Conservation (phyloP, 2,329 filamentous ascomycete genomes). For the Capronia coronata region DNA sequence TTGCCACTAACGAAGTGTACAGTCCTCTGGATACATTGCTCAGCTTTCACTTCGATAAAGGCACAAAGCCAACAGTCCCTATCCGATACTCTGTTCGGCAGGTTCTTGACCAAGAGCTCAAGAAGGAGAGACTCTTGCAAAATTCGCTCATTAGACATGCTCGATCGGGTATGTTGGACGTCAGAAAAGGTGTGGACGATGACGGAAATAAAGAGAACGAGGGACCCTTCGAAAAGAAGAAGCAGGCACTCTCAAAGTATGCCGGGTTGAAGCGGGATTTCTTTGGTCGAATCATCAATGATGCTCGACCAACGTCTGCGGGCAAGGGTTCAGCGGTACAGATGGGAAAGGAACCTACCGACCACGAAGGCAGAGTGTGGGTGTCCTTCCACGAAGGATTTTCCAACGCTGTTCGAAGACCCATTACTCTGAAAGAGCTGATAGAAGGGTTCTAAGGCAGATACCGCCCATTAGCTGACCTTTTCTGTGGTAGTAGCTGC, state of each 20-base stretch:
- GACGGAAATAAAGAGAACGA: conserved; percentile 34
- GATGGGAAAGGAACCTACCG: conserved; percentile 29
- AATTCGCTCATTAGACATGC: conserved; percentile 61
- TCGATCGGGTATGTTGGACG: conserved; percentile 33
- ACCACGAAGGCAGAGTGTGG: conserved; percentile 63
- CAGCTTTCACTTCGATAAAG: conserved; percentile 60
- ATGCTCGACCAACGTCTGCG: conserved; percentile 29
- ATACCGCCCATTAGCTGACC: too few species aligned
- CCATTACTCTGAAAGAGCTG: conserved; percentile 73
- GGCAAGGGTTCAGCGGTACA: conserved; percentile 27
- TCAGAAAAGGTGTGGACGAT: conserved; percentile 18
- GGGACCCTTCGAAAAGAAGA: conserved; percentile 31
- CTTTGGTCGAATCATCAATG: conserved; percentile 65
- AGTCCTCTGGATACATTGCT: conserved; percentile 69
- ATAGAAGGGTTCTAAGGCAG: conserved; percentile 47
- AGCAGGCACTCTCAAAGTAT: conserved; percentile 23
- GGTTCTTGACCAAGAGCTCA: conserved; percentile 84
- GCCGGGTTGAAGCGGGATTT: conserved; percentile 66
- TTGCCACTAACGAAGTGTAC: conserved; percentile 4
- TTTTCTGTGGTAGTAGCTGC: too few species aligned
- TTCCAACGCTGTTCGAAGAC: conserved; percentile 87
- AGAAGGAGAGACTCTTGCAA: conserved; percentile 61
- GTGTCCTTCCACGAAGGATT: conserved; percentile 84
- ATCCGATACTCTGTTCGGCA: conserved; percentile 90
- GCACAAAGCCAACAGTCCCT: conserved; percentile 53